Conservation (phyloP, 202 grass and related monocot genomes). For the Thinopyrum obtusiflorum region DNA sequence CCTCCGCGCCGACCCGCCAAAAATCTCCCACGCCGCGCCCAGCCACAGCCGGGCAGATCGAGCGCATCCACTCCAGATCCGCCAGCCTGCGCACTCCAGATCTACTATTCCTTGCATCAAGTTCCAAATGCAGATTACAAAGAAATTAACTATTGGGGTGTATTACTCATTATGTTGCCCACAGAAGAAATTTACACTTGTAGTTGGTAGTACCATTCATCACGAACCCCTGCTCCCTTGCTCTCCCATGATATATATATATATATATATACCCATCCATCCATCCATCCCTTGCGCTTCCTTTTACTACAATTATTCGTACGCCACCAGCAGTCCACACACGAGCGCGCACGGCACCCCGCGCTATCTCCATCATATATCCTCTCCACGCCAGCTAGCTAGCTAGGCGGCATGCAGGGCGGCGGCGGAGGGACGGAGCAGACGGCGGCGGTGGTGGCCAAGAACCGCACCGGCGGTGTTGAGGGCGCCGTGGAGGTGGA, state of each 20-base stretch:
- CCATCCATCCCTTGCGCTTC: not conserved
- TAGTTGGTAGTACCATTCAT: not conserved
- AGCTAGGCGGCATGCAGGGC: not conserved
- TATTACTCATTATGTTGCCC: too few relatives aligned
- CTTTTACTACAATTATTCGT: not conserved
- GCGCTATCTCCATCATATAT: too few relatives aligned
- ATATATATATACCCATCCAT: not conserved
- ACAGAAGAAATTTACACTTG: too few relatives aligned
- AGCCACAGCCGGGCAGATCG: too few relatives aligned
- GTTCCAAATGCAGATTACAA: too few relatives aligned
- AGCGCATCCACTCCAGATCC: too few relatives aligned
- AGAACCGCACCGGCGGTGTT: not conserved
- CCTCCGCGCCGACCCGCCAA: too few relatives aligned
- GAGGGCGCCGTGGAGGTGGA: not conserved
- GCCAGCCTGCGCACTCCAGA: too few relatives aligned
- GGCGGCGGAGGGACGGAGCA: not conserved
- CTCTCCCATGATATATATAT: not conserved
- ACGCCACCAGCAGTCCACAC: not conserved
- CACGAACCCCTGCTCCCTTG: not conserved
- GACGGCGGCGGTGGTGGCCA: not conserved
- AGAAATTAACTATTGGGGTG: too few relatives aligned
- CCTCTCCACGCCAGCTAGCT: not conserved
- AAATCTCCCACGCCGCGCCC: too few relatives aligned
- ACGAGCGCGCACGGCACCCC: not conserved
- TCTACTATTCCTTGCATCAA: too few relatives aligned